Evolutionary conservation across 148 eudicot species (phyloP).

Genomic region (Cornus florida): DNA sequence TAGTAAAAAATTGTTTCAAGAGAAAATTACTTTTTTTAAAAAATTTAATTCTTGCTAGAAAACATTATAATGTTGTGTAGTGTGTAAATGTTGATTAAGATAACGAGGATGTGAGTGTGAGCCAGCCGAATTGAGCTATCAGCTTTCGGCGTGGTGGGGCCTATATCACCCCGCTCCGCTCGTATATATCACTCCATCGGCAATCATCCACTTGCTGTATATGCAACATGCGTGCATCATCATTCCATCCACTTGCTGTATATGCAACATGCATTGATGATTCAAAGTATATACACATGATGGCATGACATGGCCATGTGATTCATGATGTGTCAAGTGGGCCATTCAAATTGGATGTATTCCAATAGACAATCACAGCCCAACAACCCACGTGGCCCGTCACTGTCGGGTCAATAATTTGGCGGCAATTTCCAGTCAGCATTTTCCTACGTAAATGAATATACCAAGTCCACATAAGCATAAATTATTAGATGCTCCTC

Average conservation of each 20-base stretch:
- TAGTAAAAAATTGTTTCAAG: too few species aligned
- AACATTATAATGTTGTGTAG: too few species aligned
- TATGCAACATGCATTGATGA: too few species aligned
- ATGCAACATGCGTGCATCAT: background rate
- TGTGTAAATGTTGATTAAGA: too few species aligned
- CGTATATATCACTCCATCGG: background rate
- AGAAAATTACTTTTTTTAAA: too few species aligned
- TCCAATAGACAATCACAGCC: background rate
- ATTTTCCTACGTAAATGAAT: too few species aligned
- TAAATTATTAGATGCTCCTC: too few species aligned
- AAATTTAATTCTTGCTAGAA: too few species aligned
- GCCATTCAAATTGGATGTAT: background rate
- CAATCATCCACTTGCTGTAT: too few species aligned
- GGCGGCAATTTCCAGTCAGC: background rate
- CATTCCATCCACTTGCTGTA: background rate
- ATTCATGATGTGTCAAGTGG: background rate
- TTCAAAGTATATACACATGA: background rate
- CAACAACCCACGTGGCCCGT: background rate
- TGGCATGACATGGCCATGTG: background rate
- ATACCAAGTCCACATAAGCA: too few species aligned
- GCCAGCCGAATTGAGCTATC: background rate
- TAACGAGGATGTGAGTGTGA: background rate
- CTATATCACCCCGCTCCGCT: background rate
- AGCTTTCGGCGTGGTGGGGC: background rate
- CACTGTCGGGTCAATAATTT: background rate